Evolutionary conservation across 371 early-diverging fungal genomes (phyloP), one percentile per base, ranked within the genome.

Genomic region (Mortierella sp.): DNA sequence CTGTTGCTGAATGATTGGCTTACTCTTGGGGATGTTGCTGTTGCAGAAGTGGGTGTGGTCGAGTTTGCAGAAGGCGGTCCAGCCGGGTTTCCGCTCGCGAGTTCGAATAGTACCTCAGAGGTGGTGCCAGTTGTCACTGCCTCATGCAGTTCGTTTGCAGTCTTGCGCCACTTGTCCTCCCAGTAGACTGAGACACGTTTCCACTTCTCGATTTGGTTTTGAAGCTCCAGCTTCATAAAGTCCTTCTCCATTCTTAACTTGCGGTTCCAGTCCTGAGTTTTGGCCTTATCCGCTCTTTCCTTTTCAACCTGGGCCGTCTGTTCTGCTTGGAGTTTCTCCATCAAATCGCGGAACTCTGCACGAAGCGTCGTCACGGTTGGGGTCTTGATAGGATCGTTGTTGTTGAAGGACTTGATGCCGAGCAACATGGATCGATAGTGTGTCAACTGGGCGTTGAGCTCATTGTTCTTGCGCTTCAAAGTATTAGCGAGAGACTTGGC

Each of bases 151-250:
- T 76, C 76, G 46, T 76, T 76, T 1, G 76, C 76, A 0, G 76
- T 69, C 62, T 76, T 76, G 61, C 76, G 70, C 70, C 69, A 76
- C 59, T 76, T 76, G 59, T 76, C 76, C 49, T 76, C 76, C 76
- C 76, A 76, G 23, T 76, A 76, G 42, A 69, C 24, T 23, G 76
- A 76, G 9, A 76, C 76, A 0, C 76, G 61, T 38, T 70, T 55
- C 76, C 76, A 76, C 45, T 76, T 76, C 59, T 76, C 76, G 18
- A 76, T 56, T 56, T 76, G 76, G 59, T 76, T 76, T 52, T 76
- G 76, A 14, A 76, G 52, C 52, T 76, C 76, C 2, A 76, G 65
- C 59, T 76, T 76, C 69, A 69, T 76, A 58, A 69, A 76, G 55
- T 76, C 76, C 70, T 76, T 76, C 54, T 76, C 76, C 76, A 76